Base-by-base conservation (phyloP, 1,284 basidiomycete genomes). In the Tilletiopsis washingtonensis region DNA sequence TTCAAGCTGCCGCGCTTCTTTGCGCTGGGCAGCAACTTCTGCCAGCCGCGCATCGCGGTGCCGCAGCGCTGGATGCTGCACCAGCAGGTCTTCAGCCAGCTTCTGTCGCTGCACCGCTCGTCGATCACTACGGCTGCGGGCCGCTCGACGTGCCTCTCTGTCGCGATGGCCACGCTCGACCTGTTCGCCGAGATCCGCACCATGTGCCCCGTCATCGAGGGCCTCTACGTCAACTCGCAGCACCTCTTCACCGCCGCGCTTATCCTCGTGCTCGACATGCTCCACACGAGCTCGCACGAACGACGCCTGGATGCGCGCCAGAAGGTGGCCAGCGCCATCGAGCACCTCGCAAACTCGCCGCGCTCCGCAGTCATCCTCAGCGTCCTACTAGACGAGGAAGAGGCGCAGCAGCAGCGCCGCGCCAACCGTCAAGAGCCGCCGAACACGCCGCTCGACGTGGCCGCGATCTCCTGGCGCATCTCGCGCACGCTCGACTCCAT, bases 11-110 rank as follows among this genome's bases (percentile, higher is more conserved):
- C 62, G 3, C 45, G 50, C 5, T 62, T 62, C 49, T 67, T 53
- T 40, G 34, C 44, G 2, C 45, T 61, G 9, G 54, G 57, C 12
- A 61, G 62, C 29, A 48, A 26, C 39, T 49, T 46, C 37, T 57
- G 50, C 49, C 47, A 50, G 2, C 61, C 61, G 7, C 50, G 47
- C 21, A 45, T 62, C 17, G 23, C 59, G 2, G 55, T 51, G n/a
- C 56, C 64, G 15, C 62, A 65, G 39, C 49, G 64, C 15, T 57
- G 58, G 39, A 41, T 67, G 12, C 41, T 67, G 32, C 57, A 65
- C 39, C 64, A 67, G 37, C 61, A 56, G 36, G 45, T 61, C 3
- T 64, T 67, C 21, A 50, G 59, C 42, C 50, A 62, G 29, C 40
- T 62, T 29, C 48, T 67, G 42, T 53, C 56, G 40, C 49, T 67